Evolutionary conservation across 1,284 basidiomycete species (phyloP).

Genomic region (Microbotryum scabiosae): DNA sequence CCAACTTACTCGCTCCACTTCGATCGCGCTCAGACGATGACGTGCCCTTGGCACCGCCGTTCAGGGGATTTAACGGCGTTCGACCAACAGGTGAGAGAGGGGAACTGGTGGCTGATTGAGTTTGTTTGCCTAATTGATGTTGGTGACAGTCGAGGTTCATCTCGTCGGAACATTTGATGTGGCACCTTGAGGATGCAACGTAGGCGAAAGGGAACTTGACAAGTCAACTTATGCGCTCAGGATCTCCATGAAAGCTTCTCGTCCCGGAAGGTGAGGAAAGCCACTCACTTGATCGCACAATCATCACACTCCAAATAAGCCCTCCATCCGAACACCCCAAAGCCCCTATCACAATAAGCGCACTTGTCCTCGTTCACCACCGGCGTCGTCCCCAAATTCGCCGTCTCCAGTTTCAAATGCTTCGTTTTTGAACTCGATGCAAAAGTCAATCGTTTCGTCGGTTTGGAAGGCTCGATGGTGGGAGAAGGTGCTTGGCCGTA

Average conservation of each 20-base stretch:
- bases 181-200: not conserved
- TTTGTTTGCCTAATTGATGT: not conserved
- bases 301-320: constrained; percentile 80
- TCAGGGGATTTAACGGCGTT: not conserved
- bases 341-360: constrained; percentile 68
- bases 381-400: not conserved
- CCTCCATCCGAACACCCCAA: constrained; percentile 64
- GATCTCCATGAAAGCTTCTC: too few species aligned
- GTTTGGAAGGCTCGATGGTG: constrained; percentile 5
- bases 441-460: constrained; percentile 6
- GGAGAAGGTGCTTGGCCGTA: not conserved
- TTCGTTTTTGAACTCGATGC: constrained; percentile 18
- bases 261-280: too few species aligned
- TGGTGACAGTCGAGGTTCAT: constrained; percentile 1
- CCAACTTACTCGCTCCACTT: constrained; percentile 12
- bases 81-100: not conserved
- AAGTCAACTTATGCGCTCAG: too few species aligned
- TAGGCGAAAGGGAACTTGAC: not conserved
- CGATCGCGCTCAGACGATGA: not conserved
- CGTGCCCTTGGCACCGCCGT: not conserved
- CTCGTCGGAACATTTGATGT: constrained; percentile 25
- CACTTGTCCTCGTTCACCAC: constrained; percentile 48
- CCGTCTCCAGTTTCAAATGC: constrained; percentile 28
- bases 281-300: constrained; percentile 58
- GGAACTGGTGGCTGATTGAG: not conserved